phyloP scores from a whole-genome alignment of 345 rosid genomes.

The thale cress (Arabidopsis thaliana) region TAIR10.1 NC_003070.9:1992001-1992500 shows the following conservation, averaged over 20 bases:
- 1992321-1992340: background rate
- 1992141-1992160: background rate
- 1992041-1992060: slow-evolving; percentile 12
- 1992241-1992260: background rate
- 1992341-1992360: too few relatives aligned
- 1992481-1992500: slow-evolving; percentile 65
- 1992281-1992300: background rate
- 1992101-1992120: slow-evolving; percentile 17
- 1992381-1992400: slow-evolving; percentile 48
- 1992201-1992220: slow-evolving; percentile 27
- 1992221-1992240: slow-evolving; percentile 7
- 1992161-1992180: background rate
- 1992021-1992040: background rate
- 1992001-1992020: slow-evolving; percentile 26
- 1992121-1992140: slow-evolving; percentile 24
- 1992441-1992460: slow-evolving; percentile 5
- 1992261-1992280: slow-evolving; percentile 12
- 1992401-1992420: slow-evolving; percentile 42
- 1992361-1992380: background rate
- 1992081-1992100: background rate
- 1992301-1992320: slow-evolving; percentile 8
- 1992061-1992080: background rate
- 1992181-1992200: slow-evolving; percentile 32
- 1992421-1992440: slow-evolving; percentile 32
- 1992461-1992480: slow-evolving; percentile 51